Percentiles rank a stretch among this genome's conserved stretches.
Evolutionary conservation across 2,329 filamentous ascomycete genomes (phyloP).

Genomic region (Lachnellula cervina): DNA sequence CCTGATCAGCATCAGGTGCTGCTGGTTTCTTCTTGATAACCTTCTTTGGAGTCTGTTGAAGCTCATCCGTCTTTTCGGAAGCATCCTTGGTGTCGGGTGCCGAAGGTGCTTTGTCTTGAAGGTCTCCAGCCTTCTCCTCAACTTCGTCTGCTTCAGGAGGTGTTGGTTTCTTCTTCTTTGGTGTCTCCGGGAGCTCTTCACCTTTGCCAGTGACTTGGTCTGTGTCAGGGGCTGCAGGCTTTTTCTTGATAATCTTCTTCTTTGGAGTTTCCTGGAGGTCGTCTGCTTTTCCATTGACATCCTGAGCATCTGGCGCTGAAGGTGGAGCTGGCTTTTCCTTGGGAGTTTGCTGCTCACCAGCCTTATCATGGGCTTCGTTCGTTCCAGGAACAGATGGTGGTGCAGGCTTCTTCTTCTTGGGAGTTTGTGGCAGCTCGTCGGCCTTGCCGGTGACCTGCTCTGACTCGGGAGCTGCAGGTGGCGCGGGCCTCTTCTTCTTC

Average conservation of each 20-base stretch:
- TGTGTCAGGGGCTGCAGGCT: background rate
- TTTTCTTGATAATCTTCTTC: conserved; percentile 1
- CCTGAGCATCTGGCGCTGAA: background rate
- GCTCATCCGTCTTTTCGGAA: background rate
- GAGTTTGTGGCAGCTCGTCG: background rate
- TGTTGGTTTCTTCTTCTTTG: conserved; percentile 10
- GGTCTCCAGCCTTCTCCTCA: conserved; percentile 9
- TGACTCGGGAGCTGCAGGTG: background rate
- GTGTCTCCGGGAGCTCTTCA: background rate
- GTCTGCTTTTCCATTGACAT: background rate
- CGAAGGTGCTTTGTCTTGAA: too few relatives aligned
- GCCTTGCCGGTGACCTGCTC: background rate
- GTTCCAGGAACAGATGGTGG: background rate
- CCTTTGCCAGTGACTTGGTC: background rate
- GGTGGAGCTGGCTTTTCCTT: conserved; percentile 1
- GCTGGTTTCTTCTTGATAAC: background rate
- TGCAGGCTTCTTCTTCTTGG: background rate
- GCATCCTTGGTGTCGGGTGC: background rate
- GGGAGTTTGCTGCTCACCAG: conserved; percentile 2
- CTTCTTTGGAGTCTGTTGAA: background rate
- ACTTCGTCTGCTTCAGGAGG: background rate
- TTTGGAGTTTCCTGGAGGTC: background rate
- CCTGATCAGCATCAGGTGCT: background rate
- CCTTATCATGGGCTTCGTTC: background rate
- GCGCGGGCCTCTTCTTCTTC: conserved; percentile 1